Evolutionary conservation across 129 eudicot species (phyloP).

Genomic region (Scalesia atractyloides): DNA sequence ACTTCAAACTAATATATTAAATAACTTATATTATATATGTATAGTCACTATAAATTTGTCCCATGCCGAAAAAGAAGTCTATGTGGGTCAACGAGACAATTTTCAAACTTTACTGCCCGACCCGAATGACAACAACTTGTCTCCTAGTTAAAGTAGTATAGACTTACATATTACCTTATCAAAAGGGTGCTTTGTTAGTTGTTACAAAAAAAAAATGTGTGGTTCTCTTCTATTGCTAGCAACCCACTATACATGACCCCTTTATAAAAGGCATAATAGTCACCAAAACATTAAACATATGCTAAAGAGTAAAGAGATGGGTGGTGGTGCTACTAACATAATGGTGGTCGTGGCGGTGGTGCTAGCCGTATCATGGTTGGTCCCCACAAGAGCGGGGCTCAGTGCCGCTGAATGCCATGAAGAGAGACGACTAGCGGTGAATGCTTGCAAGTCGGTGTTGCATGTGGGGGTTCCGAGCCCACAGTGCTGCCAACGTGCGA

Average conservation of each 20-base stretch:
- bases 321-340: neutral
- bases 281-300: neutral
- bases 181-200: no score
- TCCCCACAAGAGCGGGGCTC: neutral
- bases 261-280: neutral
- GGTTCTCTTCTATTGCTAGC: neutral
- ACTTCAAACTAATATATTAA: no score
- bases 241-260: neutral
- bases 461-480: conserved; percentile 33
- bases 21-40: no score
- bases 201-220: neutral
- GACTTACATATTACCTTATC: no score
- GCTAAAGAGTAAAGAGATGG: neutral
- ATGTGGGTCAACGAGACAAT: no score
- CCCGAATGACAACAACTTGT: no score
- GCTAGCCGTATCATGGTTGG: neutral
- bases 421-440: conserved; percentile 35
- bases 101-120: no score
- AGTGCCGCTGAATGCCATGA: conserved; percentile 40
- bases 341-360: conserved; percentile 11
- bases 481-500: conserved; percentile 37
- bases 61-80: no score
- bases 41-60: no score
- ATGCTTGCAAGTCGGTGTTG: conserved; percentile 44
- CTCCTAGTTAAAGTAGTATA: no score